These are phyloP conservation scores for Stephania cephalantha DNA, from an alignment of 164 flowering plant genomes.

Conservation along the genomic window DNA sequence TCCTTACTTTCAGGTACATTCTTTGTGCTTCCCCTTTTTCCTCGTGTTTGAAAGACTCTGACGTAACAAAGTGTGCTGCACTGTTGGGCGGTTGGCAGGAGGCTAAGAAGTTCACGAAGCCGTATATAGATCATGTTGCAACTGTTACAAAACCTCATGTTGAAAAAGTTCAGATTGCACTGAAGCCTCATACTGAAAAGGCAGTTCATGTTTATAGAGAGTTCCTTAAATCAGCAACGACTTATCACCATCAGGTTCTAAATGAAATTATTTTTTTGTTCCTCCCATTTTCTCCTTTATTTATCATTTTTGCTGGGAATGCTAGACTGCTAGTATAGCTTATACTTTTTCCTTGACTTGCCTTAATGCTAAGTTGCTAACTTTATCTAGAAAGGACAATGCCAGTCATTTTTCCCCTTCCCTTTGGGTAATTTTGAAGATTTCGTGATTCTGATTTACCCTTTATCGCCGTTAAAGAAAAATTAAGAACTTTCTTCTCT, in stretches of 20 bases:
- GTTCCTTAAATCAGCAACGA: constrained; percentile 57
- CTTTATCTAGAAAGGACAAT: background rate
- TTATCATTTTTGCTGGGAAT: background rate
- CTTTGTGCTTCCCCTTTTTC: background rate
- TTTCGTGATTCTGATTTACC: background rate
- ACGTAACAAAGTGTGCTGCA: background rate
- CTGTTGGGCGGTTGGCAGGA: constrained; percentile 39
- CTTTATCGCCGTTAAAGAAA: background rate
- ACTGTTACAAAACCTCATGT: constrained; percentile 70
- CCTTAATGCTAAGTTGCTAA: background rate
- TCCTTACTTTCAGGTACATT: constrained; percentile 76
- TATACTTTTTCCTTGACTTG: background rate
- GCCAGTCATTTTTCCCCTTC: background rate
- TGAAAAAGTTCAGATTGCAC: constrained; percentile 44
- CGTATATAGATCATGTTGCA: constrained; percentile 65
- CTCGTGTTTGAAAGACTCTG: background rate
- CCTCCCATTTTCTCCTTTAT: background rate
- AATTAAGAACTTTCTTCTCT: background rate
- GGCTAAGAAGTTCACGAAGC: constrained; percentile 66
- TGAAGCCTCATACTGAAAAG: constrained; percentile 68
- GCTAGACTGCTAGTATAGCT: background rate
- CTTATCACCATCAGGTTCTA: constrained; percentile 66
- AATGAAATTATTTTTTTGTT: background rate
- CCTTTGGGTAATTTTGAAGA: background rate
- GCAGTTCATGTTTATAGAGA: constrained; percentile 46